Percentiles rank a stretch among this genome's conserved stretches.
These are phyloP conservation scores for Umbilicaria muhlenbergii DNA, from an alignment of 495 filamentous ascomycete genomes.

Conservation along the genomic window DNA sequence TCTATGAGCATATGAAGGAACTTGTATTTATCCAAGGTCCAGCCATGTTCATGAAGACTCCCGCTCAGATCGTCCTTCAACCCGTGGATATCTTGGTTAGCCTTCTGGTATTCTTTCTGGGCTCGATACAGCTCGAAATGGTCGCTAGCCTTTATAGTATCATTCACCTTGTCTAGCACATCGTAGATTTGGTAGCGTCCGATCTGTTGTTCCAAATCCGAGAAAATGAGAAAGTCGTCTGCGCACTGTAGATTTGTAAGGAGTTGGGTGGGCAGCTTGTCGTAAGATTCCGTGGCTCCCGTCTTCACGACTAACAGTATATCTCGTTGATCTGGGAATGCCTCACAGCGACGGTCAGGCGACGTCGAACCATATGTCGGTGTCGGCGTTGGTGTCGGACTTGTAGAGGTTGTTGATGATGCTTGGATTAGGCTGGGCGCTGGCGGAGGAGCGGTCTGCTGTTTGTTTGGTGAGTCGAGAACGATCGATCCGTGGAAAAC, in stretches of 20 bases:
- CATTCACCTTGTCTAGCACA: slow-evolving; percentile 20
- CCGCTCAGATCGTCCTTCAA: slow-evolving; percentile 1
- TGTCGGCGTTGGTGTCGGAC: too few species aligned
- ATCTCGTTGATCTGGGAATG: neutral
- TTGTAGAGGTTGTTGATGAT: too few species aligned
- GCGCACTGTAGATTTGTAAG: slow-evolving; percentile 33
- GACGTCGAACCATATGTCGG: too few species aligned
- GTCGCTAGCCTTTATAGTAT: slow-evolving; percentile 19
- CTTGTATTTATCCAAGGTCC: slow-evolving; percentile 47
- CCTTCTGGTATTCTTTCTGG: slow-evolving; percentile 24
- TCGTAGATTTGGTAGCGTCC: slow-evolving; percentile 33
- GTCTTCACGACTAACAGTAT: slow-evolving; percentile 31
- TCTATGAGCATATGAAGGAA: slow-evolving; percentile 41
- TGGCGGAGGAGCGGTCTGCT: too few species aligned
- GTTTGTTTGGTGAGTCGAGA: too few species aligned
- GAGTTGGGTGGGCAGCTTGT: slow-evolving; percentile 38
- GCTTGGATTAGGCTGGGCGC: too few species aligned
- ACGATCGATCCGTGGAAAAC: too few species aligned
- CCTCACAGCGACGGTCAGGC: too few species aligned
- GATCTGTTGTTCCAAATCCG: slow-evolving; percentile 36
- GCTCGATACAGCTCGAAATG: slow-evolving; percentile 41
- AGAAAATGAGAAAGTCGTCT: slow-evolving; percentile 40
- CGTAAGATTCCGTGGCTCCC: slow-evolving; percentile 36
- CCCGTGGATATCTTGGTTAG: slow-evolving; percentile 18
- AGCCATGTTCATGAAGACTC: slow-evolving; percentile 18